Evolutionary conservation across 768 basidiomycete species (phyloP).

Genomic region (Amanita pseudoporphyria): DNA sequence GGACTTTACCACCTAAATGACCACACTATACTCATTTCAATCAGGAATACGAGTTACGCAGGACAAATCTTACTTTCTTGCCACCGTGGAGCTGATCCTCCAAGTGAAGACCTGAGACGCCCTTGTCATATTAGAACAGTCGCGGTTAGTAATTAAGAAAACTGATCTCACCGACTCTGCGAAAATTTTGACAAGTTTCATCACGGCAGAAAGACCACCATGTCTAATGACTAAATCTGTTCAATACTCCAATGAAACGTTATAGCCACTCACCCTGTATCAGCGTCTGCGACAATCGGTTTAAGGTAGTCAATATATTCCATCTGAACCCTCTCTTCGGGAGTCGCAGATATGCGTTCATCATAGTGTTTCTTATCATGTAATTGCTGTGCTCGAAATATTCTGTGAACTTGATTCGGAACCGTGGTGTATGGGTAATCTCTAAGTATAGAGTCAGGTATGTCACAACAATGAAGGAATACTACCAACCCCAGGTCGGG

Average conservation of each 20-base stretch:
- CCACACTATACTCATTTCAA: constrained; percentile 45
- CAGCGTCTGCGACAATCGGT: constrained; percentile 91
- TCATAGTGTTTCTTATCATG: constrained; percentile 94
- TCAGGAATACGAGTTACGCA: neutral
- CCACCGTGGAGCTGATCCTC: constrained; percentile 94
- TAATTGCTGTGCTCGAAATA: constrained; percentile 86
- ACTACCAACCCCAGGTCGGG: constrained; percentile 77
- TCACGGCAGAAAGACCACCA: constrained; percentile 86
- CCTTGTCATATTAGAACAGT: constrained; percentile 27
- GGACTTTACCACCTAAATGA: constrained; percentile 85
- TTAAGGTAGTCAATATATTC: constrained; percentile 81
- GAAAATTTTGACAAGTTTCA: constrained; percentile 91
- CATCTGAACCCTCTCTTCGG: constrained; percentile 58
- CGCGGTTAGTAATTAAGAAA: neutral
- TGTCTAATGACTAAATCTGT: constrained; percentile 40
- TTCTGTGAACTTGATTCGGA: constrained; percentile 88
- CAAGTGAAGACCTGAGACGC: constrained; percentile 83
- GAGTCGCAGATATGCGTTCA: constrained; percentile 59
- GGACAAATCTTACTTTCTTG: constrained; percentile 52
- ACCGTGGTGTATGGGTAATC: constrained; percentile 97
- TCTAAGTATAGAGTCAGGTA: constrained; percentile 23
- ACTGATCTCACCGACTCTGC: constrained; percentile 65
- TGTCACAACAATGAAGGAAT: neutral
- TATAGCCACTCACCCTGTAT: constrained; percentile 63
- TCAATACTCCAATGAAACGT: neutral